Base-by-base conservation (phyloP, 345 rosid species). In the Populus tremula region DNA sequence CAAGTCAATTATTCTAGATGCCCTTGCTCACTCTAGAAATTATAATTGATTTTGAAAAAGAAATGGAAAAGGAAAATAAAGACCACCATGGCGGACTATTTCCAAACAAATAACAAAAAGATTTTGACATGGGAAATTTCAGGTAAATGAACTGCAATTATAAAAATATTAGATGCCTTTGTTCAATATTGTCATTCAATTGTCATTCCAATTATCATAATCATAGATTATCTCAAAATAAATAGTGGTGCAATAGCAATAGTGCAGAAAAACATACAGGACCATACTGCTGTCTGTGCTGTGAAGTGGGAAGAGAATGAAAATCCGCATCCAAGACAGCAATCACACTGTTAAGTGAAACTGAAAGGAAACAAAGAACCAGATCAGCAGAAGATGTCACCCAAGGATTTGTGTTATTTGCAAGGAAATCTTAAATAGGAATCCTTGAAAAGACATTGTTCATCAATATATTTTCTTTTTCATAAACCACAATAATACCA, bases 271-370 rank as follows among this genome's bases (percentile, higher is more conserved):
- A 72, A 91, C 99, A 82, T 96, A 96, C 99, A 81, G 98, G 98
- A 73, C 99, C 99, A 88, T 92, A 96, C 79, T 89, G 97, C 83
- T 96, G 97, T 79, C 99, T 85, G 80, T 93, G 98, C 79, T 94
- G 95, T 70, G 86, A 86, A 29, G 99, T 91, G 83, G 99, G 95
- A 70, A 93, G 97, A 74, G 98, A 96, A 84, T 96, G 99, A 74
- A 96, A 96, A 87, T 96, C 99, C 68, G 95, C 97, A 89, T 96
- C 99, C 92, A 96, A 80, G 79, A 96, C 99, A 35, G 99, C 97
- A 84, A 96, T 96, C 78, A 96, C 98, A 77, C 97, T 94, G 88
- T 94, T 91, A 79, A 93, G 86, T 39, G 97, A 94, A 85, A 93
- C 99, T 96, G 93, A 72, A 86, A 90, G 71, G 80, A 74, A 78